These are phyloP conservation scores for Pseudocercospora eumusae DNA, from an alignment of 2,329 filamentous ascomycete genomes.

Conservation along the genomic window DNA sequence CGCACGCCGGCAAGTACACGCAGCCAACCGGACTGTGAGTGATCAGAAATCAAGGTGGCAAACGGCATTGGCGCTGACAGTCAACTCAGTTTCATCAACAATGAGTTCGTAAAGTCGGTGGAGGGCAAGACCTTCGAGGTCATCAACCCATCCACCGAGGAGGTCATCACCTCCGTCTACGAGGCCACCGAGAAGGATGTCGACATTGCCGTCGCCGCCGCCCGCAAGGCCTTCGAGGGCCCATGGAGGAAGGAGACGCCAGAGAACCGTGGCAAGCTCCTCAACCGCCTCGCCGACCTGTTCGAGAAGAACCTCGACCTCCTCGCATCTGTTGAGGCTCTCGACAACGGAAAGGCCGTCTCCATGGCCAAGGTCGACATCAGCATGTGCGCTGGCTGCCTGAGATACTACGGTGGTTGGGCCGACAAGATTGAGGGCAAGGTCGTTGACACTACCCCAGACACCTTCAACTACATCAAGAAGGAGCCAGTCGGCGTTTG, in stretches of 20 bases:
- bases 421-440: conserved; percentile 90
- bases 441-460: conserved; percentile 74
- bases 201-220: conserved; percentile 77
- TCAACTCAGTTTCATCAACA: conserved; percentile 76
- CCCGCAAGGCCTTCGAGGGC: conserved; percentile 81
- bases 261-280: conserved; percentile 66
- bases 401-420: conserved; percentile 89
- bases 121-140: conserved; percentile 91
- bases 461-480: conserved; percentile 81
- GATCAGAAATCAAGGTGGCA: background rate
- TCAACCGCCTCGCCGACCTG: conserved; percentile 77
- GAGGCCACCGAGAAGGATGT: conserved; percentile 88
- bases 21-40: conserved; percentile 58
- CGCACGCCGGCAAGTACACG: conserved; percentile 60
- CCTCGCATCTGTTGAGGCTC: conserved; percentile 78
- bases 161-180: conserved; percentile 77
- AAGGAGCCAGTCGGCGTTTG: conserved; percentile 69
- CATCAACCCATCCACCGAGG: conserved; percentile 83
- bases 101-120: conserved; percentile 79
- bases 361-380: conserved; percentile 76
- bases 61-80: background rate
- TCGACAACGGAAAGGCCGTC: conserved; percentile 86
- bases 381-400: conserved; percentile 63
- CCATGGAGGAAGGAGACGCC: conserved; percentile 69
- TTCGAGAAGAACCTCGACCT: conserved; percentile 75